Conservation (phyloP, 2,329 filamentous ascomycete species). For the Purpureocillium takamizusanense region DNA sequence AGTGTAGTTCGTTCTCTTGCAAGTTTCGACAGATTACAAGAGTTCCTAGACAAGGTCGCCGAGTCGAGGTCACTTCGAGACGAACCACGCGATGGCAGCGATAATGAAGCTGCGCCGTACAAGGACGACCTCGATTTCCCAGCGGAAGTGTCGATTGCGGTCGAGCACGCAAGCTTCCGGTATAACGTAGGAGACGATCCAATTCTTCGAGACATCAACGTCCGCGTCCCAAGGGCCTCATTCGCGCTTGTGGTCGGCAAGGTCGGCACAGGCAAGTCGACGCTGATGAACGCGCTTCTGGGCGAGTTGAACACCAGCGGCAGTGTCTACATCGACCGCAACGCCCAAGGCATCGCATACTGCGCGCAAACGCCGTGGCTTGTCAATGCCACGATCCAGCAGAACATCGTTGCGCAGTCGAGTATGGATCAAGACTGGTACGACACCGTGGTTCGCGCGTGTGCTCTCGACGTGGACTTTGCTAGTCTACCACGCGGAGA, state of each 20-base stretch:
- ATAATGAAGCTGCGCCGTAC: too few relatives aligned
- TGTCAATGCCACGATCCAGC: background rate
- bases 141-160: too few relatives aligned
- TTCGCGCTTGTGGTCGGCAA: conserved; percentile 10
- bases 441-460: background rate
- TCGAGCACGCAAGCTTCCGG: background rate
- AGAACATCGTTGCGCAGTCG: background rate
- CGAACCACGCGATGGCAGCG: too few relatives aligned
- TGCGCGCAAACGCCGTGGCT: background rate
- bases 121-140: too few relatives aligned
- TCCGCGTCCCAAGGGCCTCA: conserved; percentile 1
- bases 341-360: background rate
- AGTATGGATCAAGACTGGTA: background rate
- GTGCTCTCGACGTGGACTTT: background rate
- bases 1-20: conserved; percentile 12
- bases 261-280: conserved; percentile 11
- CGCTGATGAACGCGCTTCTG: conserved; percentile 6
- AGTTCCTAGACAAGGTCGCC: background rate
- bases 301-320: conserved; percentile 7
- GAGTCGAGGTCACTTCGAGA: too few relatives aligned
- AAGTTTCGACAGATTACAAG: conserved; percentile 14
- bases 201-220: background rate
- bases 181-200: background rate
- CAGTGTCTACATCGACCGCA: background rate
- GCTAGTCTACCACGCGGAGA: background rate